Evolutionary conservation across 23 red algal species (phyloP), one percentile per base, ranked within the genome.

Genomic region (Gracilaria gracilis): DNA sequence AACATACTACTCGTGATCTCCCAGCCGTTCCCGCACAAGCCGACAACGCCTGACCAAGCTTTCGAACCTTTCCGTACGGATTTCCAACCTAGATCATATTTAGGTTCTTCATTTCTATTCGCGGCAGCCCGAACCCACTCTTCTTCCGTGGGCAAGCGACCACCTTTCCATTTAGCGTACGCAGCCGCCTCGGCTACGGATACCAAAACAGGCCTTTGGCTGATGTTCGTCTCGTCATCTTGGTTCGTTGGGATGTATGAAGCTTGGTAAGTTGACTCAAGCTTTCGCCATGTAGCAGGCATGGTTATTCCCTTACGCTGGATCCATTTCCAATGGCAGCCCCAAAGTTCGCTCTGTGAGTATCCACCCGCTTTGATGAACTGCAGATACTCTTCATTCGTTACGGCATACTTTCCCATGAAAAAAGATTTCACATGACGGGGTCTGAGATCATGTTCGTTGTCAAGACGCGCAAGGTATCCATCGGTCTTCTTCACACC

Each of bases 311-410:
- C 46, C 37, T 19, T 32, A 29, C 27, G 40, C 21, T 51, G 50
- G 35, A 83, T 39, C 92, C 96, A 98, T 34, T 82, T 62, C 88
- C 77, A 81, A 32, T 89, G 62, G 23, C 73, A 70, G 2, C 73
- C 80, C 93, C 91, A 99, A 39, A 86, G 49, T 9, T 82, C 59
- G 16, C 38, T 33, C 25, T 53, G 19, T n/a, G 25, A 48, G 57
- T 99, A 99, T n/a, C 97, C 97, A 54, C 97, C 97, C 0, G 83
- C 76, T 27, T 76, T n/a, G 21, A 95, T 89, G 85, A 99, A 99
- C 16, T 64, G 57, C 40, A 71, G 65, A 57, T 61, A 96, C 44
- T 96, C 70, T 29, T 42, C 80, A 23, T 94, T 86, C 15, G 91
- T 96, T 36, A 99, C 97, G 19, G 97, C 94, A 54, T 89, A 87